Evolutionary conservation across 1,284 basidiomycete species (phyloP), one percentile per base, ranked within the genome.

Genomic region (Cutaneotrichosporon sp.): DNA sequence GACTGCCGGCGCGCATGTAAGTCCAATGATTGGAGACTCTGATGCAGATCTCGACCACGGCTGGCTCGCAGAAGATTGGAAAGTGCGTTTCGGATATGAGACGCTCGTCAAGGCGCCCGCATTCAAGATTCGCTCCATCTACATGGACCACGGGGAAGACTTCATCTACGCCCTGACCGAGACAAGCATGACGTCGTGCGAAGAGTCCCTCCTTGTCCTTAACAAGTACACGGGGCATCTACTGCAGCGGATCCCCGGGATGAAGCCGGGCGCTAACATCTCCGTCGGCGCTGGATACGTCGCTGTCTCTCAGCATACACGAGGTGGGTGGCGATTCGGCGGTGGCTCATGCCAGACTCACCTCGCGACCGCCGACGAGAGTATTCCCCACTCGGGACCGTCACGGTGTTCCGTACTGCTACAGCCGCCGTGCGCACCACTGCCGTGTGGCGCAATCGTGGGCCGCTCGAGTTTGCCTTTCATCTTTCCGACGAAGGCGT

Each of bases 391-490:
- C 32, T 60, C 31, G 58, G 58, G 11, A 21, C 47, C 4, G 49
- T 64, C 16, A 60, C 51, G 4, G 22, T 64, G 8, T 61, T 58
- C 32, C 53, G 63, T 5, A 61, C 63, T 6, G 40, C 49, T 5
- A 51, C 42, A 4, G 63, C 63, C 0, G 63, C 63, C 2, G 40
- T 21, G 40, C 58, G 63, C 4, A 49, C 63, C 9, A 18, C 4
- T 49, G 31, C 31, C 14, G 16, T 31, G 13, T 32, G 57, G 40
- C 56, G 30, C 4, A 26, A 49, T 30, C 34, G 51, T 32, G 18
- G 56, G 22, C 63, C 63, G 4, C 63, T 64, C 53, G 67, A 73
- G 22, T 75, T 72, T 57, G 58, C 73, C 14, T 72, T 60, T 49
- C 70, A 71, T 53, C 49, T 75, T 40, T 9, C 51, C 9, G 31